phyloP scores from a whole-genome alignment of 1,139 yeast species.

The Candida glucosophila region DNA sequence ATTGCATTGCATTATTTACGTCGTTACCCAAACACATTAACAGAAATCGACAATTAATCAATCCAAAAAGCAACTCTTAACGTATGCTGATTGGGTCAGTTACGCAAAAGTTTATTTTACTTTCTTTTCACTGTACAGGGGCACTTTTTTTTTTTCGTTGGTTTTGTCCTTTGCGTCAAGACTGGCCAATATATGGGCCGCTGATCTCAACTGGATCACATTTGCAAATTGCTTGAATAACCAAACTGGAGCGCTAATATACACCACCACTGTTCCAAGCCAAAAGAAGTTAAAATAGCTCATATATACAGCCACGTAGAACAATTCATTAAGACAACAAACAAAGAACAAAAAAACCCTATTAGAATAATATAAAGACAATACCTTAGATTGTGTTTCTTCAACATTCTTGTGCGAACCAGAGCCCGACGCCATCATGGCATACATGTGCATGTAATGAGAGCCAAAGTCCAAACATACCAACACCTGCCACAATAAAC shows the following conservation, averaged over 20 bases:
- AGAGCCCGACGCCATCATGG: constrained; percentile 75
- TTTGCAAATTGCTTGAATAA: constrained; percentile 86
- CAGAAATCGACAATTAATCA: too few species aligned
- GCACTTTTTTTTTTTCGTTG: constrained; percentile 8
- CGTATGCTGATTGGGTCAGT: too few species aligned
- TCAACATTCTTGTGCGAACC: constrained; percentile 80
- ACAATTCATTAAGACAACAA: constrained; percentile 88
- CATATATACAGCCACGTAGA: constrained; percentile 83
- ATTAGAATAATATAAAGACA: constrained; percentile 82
- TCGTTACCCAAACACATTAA: too few species aligned
- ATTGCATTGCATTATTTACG: too few species aligned
- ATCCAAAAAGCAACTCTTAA: too few species aligned
- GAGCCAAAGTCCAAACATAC: constrained; percentile 87
- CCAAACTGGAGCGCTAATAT: constrained; percentile 78
- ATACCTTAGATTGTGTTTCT: constrained; percentile 58
- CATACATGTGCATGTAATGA: constrained; percentile 98
- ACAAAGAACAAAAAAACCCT: constrained; percentile 75
- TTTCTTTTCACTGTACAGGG: too few species aligned
- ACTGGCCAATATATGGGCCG: constrained; percentile 73
- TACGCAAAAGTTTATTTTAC: too few species aligned
- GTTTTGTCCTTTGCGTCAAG: constrained; percentile 62
- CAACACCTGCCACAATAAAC: constrained; percentile 72
- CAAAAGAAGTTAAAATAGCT: constrained; percentile 58
- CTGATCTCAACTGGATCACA: constrained; percentile 79
- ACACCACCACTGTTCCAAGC: constrained; percentile 58